Evolutionary conservation across 495 filamentous ascomycete genomes (phyloP), one percentile per base, ranked within the genome.

Genomic region (Oidiodendron maius): DNA sequence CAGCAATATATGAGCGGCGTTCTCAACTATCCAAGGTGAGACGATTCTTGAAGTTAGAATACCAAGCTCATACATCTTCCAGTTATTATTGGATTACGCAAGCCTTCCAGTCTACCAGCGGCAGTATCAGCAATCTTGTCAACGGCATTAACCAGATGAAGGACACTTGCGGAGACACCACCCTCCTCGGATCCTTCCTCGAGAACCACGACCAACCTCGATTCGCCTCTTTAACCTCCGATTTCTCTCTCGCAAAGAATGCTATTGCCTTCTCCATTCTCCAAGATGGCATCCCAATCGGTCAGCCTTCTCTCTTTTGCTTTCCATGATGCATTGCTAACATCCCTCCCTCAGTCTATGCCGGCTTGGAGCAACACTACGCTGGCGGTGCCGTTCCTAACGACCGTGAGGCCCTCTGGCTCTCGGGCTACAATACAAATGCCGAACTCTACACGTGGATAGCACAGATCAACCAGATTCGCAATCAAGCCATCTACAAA

Each of bases 191-290:
- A 25, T 82, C 72, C 3, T 94, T 94, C 64, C 49, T 82, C 12
- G 87, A 91, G 55, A 94, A 94, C 57, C 88, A 94, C 56, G 87
- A 94, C 61, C 74, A 80, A 16, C 66, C 76, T 2, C 77, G 86
- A 3, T 88, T 87, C 61, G 65, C 83, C 4, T 80, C 71, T 25
- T 55, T 64, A 37, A 80, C 74, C 22, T 60, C 65, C 10, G 80
- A 84, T 53, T 69, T 71, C 34, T 66, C 79, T 2, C 71, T 83
- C 3, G 71, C 80, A 23, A 80, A 80, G 62, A 85, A 91, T 58
- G 82, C 75, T 2, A 78, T 88, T 47, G 74, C 84, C 0, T 87
- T 83, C 58, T 82, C 74, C 17, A 77, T 91, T 45, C 78, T 94
- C 44, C 69, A 72, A 4, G 86, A 88, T 49, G 80, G 80, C 12